Evolutionary conservation across 345 rosid genomes (phyloP).

Genomic region (Psidium friedrichsthalianum): DNA sequence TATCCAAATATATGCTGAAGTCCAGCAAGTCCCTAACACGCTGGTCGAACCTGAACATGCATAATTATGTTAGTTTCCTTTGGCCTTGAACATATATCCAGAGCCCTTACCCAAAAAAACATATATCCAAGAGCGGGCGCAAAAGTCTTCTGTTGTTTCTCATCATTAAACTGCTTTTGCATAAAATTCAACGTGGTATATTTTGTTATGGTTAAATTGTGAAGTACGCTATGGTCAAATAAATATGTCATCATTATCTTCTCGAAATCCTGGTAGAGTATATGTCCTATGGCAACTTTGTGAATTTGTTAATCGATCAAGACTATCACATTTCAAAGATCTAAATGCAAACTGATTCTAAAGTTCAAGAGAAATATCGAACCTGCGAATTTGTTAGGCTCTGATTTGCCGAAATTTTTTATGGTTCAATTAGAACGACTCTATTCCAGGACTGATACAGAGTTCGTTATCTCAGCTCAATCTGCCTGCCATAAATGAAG

Average conservation of each 20-base stretch:
- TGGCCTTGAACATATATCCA: background rate
- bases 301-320: background rate
- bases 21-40: conserved; percentile 80
- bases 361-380: background rate
- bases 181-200: background rate
- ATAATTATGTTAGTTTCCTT: conserved; percentile 14
- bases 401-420: background rate
- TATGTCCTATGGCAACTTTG: background rate
- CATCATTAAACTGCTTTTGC: too few relatives aligned
- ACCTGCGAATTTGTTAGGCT: background rate
- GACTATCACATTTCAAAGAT: background rate
- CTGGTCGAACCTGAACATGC: conserved; percentile 51
- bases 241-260: background rate
- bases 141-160: background rate
- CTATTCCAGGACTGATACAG: background rate
- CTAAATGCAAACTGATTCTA: background rate
- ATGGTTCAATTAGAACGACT: background rate
- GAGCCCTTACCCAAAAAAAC: too few relatives aligned
- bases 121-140: background rate
- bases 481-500: background rate
- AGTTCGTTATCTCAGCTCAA: background rate
- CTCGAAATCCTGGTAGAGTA: background rate
- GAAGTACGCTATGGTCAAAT: too few relatives aligned
- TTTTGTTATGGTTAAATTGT: background rate
- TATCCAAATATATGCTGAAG: conserved; percentile 93